A percentile compares a stretch with the other conserved stretches of the same genome.
phyloP scores from a whole-genome alignment of 371 early-diverging fungal genomes.

The Zopfochytrium polystomum region DNA sequence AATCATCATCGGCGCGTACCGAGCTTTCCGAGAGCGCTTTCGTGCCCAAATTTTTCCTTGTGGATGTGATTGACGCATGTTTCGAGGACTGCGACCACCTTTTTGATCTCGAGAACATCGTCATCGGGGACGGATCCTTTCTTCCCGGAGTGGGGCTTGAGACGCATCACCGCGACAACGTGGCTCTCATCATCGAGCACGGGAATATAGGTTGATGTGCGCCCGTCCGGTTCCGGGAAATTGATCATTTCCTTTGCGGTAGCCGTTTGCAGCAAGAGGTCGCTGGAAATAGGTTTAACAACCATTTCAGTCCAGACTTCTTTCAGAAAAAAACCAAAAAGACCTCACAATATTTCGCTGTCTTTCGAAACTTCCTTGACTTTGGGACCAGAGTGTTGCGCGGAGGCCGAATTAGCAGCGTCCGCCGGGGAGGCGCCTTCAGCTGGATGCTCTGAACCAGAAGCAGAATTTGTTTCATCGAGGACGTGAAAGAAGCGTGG shows the following conservation, averaged over 20 bases:
- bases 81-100: constrained; percentile 18
- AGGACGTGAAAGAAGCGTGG: constrained; percentile 18
- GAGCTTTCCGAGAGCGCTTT: no score
- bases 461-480: no score
- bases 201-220: constrained; percentile 28
- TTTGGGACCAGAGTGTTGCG: no score
- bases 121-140: constrained; percentile 24
- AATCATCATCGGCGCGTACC: no score
- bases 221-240: constrained; percentile 11
- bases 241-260: constrained; percentile 14
- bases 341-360: not conserved
- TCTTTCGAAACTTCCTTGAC: no score
- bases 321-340: no score
- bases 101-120: constrained; percentile 30
- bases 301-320: constrained; percentile 6
- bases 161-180: constrained; percentile 27
- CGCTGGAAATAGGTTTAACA: not conserved
- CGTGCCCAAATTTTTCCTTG: constrained; percentile 26
- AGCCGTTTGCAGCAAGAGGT: constrained; percentile 17
- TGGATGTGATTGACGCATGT: constrained; percentile 10
- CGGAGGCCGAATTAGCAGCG: no score
- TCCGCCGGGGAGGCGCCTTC: no score
- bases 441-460: constrained; percentile 1
- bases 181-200: constrained; percentile 24
- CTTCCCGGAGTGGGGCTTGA: constrained; percentile 6